Percentiles rank a stretch among this genome's conserved stretches.
Evolutionary conservation across 169 alveolate genomes (phyloP).

Genomic region (Plasmodium knowlesi): DNA sequence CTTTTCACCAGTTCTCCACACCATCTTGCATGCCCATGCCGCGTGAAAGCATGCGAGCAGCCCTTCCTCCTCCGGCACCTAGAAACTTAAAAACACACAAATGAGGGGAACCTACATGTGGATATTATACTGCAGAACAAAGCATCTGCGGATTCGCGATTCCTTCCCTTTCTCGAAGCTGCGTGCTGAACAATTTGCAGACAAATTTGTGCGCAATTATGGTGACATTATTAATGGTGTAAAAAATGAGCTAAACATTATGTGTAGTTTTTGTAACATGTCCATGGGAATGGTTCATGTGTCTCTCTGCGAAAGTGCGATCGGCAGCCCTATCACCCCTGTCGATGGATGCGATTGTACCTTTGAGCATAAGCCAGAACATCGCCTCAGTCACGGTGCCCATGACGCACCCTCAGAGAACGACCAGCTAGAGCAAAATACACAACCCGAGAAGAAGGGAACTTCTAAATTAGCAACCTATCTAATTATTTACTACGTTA

Average conservation of each 20-base stretch:
- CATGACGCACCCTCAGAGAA: not conserved
- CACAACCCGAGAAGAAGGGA: not conserved
- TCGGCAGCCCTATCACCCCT: not conserved
- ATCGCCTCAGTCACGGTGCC: not conserved
- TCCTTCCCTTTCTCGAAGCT: not conserved
- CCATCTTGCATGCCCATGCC: not conserved
- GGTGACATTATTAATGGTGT: not conserved
- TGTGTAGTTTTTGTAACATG: not conserved
- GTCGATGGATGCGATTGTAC: not conserved
- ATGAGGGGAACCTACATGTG: constrained; percentile 23
- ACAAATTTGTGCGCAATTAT: constrained; percentile 6
- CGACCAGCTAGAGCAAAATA: not conserved
- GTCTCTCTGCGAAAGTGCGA: constrained; percentile 13
- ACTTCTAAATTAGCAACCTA: constrained; percentile 13
- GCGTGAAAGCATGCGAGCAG: not conserved
- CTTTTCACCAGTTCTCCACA: not conserved
- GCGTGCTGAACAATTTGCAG: not conserved
- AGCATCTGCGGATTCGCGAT: not conserved
- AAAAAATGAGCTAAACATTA: not conserved
- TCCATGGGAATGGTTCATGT: not conserved
- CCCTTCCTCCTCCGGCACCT: not conserved
- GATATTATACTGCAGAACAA: constrained; percentile 11
- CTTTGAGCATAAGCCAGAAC: not conserved
- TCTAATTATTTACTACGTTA: constrained; percentile 13
- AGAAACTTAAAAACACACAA: not conserved